Evolutionary conservation across 75 land plant genomes (phyloP), one percentile per base, ranked within the genome.

Genomic region (Sequoia sempervirens): DNA sequence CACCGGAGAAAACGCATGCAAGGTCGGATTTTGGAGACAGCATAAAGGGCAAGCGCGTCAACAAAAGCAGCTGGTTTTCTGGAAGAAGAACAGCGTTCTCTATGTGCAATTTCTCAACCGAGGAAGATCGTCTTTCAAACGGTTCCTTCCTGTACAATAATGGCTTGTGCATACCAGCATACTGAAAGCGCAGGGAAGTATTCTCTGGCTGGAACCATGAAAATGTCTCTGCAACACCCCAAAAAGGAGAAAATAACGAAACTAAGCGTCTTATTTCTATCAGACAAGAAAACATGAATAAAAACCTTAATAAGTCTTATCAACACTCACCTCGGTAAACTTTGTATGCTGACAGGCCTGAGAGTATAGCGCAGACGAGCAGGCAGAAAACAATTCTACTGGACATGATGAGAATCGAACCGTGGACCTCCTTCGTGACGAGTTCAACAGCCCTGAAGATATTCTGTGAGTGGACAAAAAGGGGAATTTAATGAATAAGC

Each of bases 61-160:
- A 80, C 17, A 92, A 28, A 12, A 92, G 47, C 80, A 90, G 23
- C 41, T 90, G 74, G 50, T 90, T 88, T 30, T 90, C 93, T 5
- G 90, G 92, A 37, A 92, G 87, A 40, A 86, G 61, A 2, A 92
- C 87, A 23, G 88, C 30, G 34, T 85, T 85, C 28, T 88, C 83
- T 13, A 85, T 15, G 14, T 12, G 28, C 80, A 26, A 45, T 12
- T 30, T 26, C 45, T 76, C 28, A 9, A 1, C 5, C 2, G 28
- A 68, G 28, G 28, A 9, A 32, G 15, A 23, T 5, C 28, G 23
- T 26, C 23, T 64, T 26, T 64, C 36, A 30, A 30, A 37, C 13
- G 26, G 3, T 12, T 78, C 32, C n/a, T 45, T 23, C 32, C 80
- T n/a, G 4, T 26, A 3, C 11, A 76, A 20, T 12, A 40, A 28